Evolutionary conservation across 805 yeast species (phyloP).

Genomic region (Starmerella bombicola): DNA sequence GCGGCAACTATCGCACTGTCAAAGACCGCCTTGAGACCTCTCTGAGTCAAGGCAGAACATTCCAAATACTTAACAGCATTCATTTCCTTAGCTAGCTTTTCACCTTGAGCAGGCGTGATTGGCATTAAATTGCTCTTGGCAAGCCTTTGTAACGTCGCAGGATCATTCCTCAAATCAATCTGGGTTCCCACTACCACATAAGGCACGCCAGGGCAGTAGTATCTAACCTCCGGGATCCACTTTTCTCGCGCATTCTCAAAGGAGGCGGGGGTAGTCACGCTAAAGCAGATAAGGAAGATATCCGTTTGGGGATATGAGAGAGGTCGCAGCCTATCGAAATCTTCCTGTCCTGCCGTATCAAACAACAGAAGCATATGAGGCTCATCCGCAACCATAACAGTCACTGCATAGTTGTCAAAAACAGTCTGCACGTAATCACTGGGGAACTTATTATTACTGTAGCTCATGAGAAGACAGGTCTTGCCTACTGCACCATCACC

Average conservation of each 20-base stretch:
- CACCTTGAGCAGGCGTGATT: conserved; percentile 77
- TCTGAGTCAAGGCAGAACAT: conserved; percentile 94
- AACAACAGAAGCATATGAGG: conserved; percentile 95
- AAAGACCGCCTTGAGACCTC: conserved; percentile 93
- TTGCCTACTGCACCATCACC: conserved; percentile 99
- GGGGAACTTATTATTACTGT: conserved; percentile 93
- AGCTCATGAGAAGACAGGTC: conserved; percentile 89
- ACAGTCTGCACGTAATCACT: conserved; percentile 99
- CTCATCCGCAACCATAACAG: conserved; percentile 74
- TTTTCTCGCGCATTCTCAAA: conserved; percentile 96
- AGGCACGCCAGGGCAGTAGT: conserved; percentile 96
- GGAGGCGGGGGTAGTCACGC: conserved; percentile 92
- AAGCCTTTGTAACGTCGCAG: conserved; percentile 75
- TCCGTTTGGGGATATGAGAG: conserved; percentile 94
- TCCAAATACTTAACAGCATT: conserved; percentile 95
- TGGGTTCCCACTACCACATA: conserved; percentile 96
- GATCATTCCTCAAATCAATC: conserved; percentile 87
- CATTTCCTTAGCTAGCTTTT: conserved; percentile 80
- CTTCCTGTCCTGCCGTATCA: conserved; percentile 99
- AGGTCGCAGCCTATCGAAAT: conserved; percentile 94
- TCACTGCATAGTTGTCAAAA: conserved; percentile 54
- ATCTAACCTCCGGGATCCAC: conserved; percentile 98
- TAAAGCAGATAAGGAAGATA: conserved; percentile 88
- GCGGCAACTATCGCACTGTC: conserved; percentile 99
- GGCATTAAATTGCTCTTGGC: conserved; percentile 84